These are phyloP conservation scores for Phytophthora idaei DNA, from an alignment of 352 stramenopile species.

Conservation along the genomic window DNA sequence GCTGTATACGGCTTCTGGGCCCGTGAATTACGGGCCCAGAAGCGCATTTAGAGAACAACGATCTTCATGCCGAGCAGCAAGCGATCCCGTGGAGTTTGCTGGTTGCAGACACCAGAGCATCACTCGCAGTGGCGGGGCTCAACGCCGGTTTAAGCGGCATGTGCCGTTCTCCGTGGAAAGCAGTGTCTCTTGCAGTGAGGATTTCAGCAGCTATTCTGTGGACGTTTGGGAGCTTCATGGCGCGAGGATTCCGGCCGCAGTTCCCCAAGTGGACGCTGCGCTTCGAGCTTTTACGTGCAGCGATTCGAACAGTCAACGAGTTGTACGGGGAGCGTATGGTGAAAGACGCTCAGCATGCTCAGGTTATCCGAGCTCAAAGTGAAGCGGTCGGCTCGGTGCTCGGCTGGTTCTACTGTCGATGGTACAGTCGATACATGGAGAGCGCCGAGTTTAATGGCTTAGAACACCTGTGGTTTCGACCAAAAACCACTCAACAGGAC, in stretches of 20 bases:
- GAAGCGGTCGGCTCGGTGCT: conserved; percentile 24
- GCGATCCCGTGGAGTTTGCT: conserved; percentile 15
- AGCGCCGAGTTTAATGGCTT: conserved; percentile 27
- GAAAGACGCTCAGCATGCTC: conserved; percentile 20
- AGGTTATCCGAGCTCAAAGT: conserved; percentile 34
- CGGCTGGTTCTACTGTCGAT: conserved; percentile 28
- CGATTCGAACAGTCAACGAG: conserved; percentile 21
- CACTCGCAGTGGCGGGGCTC: conserved; percentile 14
- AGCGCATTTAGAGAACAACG: too few relatives aligned
- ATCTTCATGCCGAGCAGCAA: conserved; percentile 2
- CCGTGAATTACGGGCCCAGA: too few relatives aligned
- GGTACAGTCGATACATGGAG: conserved; percentile 18
- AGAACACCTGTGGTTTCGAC: conserved; percentile 41
- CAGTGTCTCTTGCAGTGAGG: conserved; percentile 16
- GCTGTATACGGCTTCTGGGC: too few relatives aligned
- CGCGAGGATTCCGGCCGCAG: conserved; percentile 31
- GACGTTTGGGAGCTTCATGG: conserved; percentile 24
- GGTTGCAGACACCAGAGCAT: background rate
- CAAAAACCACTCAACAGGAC: background rate
- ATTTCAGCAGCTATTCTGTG: conserved; percentile 8
- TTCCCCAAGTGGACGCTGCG: conserved; percentile 51
- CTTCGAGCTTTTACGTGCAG: conserved; percentile 40
- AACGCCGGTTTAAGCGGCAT: conserved; percentile 12
- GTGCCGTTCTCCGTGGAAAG: conserved; percentile 35
- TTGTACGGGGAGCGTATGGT: conserved; percentile 35